Conservation (phyloP, 768 basidiomycete species). For the Suillus alpinus region DNA sequence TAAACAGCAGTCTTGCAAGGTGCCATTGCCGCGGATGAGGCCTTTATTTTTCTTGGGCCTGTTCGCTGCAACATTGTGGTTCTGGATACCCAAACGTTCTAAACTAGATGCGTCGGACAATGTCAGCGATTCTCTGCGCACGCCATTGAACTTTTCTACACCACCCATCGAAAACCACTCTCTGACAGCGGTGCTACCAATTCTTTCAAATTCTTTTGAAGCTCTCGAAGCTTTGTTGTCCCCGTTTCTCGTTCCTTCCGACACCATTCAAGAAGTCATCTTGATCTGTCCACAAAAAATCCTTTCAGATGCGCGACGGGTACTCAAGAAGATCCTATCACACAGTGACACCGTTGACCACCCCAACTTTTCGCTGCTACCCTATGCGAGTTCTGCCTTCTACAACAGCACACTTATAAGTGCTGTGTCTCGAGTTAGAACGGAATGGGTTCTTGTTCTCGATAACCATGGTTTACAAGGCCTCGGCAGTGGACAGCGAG, state of each 20-base stretch:
- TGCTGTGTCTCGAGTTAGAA: conserved; percentile 37
- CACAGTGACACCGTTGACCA: conserved; percentile 27
- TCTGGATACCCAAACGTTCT: not conserved
- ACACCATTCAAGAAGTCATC: conserved; percentile 42
- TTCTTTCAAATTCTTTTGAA: conserved; percentile 35
- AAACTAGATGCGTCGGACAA: not conserved
- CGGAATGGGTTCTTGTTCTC: conserved; percentile 52
- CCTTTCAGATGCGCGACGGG: conserved; percentile 31
- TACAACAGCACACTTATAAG: conserved; percentile 31
- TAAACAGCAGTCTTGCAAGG: not conserved
- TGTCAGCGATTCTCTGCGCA: not conserved
- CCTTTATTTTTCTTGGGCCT: not conserved
- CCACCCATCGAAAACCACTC: conserved; percentile 28
- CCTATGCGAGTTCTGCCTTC: conserved; percentile 24
- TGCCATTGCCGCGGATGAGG: not conserved
- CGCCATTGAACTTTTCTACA: not conserved
- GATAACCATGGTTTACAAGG: conserved; percentile 43
- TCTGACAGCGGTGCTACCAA: conserved; percentile 49
- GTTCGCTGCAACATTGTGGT: not conserved
- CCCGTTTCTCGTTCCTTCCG: conserved; percentile 36
- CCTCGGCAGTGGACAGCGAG: conserved; percentile 31
- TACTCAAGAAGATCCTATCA: conserved; percentile 32
- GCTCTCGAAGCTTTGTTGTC: conserved; percentile 33
- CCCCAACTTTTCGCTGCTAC: conserved; percentile 42
- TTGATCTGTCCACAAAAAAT: conserved; percentile 43